Evolutionary conservation across 371 early-diverging fungal genomes (phyloP).

Genomic region (Amoeboradix gromovi): DNA sequence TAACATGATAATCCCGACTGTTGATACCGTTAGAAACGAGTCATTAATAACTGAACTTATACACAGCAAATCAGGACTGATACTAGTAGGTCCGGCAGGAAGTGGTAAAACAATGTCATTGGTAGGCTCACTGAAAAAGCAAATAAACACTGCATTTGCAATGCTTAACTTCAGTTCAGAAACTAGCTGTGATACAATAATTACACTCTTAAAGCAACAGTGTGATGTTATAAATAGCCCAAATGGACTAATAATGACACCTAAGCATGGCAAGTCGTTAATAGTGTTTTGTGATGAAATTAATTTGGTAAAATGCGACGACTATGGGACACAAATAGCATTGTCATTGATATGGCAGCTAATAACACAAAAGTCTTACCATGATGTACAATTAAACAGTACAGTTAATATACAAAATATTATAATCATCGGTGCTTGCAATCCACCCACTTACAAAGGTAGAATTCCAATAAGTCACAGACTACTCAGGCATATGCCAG

Average conservation of each 20-base stretch:
- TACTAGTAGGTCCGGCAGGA: conserved; percentile 94
- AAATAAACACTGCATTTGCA: conserved; percentile 71
- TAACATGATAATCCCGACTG: conserved; percentile 69
- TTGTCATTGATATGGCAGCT: conserved; percentile 81
- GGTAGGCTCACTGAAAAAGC: conserved; percentile 67
- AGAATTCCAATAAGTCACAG: conserved; percentile 77
- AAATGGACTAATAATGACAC: conserved; percentile 58
- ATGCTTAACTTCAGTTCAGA: conserved; percentile 93
- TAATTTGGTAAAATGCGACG: conserved; percentile 79
- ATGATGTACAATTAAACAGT: conserved; percentile 58
- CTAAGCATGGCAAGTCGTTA: conserved; percentile 38
- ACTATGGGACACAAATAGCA: conserved; percentile 88
- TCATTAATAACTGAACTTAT: conserved; percentile 78
- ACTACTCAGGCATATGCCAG: conserved; percentile 80
- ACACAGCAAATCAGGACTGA: conserved; percentile 68
- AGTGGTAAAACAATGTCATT: conserved; percentile 97
- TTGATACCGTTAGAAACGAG: conserved; percentile 90
- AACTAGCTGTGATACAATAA: conserved; percentile 73
- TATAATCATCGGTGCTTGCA: conserved; percentile 96
- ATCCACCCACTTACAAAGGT: conserved; percentile 87
- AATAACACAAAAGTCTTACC: conserved; percentile 83
- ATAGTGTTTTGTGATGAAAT: conserved; percentile 97
- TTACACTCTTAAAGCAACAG: conserved; percentile 86
- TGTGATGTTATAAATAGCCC: conserved; percentile 90
- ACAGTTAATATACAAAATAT: conserved; percentile 83